A percentile compares a stretch with the other conserved stretches of the same genome.
These are phyloP conservation scores for Yarrowia porcina DNA, from an alignment of 805 yeast species.

Conservation along the genomic window DNA sequence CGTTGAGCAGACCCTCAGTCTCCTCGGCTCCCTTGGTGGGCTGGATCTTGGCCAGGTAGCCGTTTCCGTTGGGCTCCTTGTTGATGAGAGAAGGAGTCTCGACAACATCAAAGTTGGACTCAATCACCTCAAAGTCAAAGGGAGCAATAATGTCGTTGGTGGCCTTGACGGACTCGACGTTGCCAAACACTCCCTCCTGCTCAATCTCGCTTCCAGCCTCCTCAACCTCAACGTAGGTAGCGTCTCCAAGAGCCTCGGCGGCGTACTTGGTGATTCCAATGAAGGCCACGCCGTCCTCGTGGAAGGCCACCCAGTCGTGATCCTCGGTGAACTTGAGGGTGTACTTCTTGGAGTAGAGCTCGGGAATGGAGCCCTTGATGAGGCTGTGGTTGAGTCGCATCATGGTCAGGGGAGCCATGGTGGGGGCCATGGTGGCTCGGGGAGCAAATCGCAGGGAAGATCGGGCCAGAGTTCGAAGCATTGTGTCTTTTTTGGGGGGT, in stretches of 20 bases:
- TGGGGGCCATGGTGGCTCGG: conserved; percentile 21
- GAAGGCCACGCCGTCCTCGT: conserved; percentile 75
- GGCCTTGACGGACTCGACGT: conserved; percentile 91
- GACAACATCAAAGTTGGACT: conserved; percentile 63
- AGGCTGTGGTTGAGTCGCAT: conserved; percentile 35
- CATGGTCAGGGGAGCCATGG: conserved; percentile 27
- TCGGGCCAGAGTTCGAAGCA: conserved; percentile 26
- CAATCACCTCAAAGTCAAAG: conserved; percentile 70
- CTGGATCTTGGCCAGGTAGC: conserved; percentile 84
- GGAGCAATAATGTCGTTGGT: conserved; percentile 94
- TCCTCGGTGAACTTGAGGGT: conserved; percentile 57
- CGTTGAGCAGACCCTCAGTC: conserved; percentile 35
- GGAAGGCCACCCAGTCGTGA: conserved; percentile 93
- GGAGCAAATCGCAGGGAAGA: conserved; percentile 24
- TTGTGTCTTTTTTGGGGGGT: neutral
- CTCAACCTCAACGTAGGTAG: conserved; percentile 89
- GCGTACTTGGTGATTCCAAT: conserved; percentile 94
- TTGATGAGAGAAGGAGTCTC: conserved; percentile 76
- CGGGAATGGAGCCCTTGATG: conserved; percentile 34
- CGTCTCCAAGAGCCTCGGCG: conserved; percentile 94
- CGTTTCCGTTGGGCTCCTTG: conserved; percentile 87
- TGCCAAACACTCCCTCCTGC: conserved; percentile 81
- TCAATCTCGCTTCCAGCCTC: conserved; percentile 60
- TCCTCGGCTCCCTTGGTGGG: conserved; percentile 43
- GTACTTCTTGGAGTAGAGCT: conserved; percentile 33